phyloP scores from a whole-genome alignment of 768 basidiomycete genomes.

The Lyophyllum semitale region DNA sequence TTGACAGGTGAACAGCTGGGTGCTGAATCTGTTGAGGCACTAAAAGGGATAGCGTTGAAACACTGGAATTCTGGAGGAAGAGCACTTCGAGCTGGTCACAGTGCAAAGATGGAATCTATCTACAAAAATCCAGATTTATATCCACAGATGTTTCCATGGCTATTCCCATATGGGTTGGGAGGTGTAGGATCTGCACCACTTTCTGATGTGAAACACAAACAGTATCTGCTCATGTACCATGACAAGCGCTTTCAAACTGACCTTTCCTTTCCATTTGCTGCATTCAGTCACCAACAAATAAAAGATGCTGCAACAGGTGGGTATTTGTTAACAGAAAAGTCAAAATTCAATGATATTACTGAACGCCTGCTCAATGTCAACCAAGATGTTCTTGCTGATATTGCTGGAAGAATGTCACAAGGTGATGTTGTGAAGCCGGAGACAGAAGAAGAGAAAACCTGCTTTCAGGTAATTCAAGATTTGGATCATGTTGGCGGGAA shows the following conservation, averaged over 20 bases:
- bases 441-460: slow-evolving; percentile 18
- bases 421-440: slow-evolving; percentile 14
- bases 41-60: slow-evolving; percentile 23
- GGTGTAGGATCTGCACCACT: slow-evolving; percentile 29
- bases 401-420: slow-evolving; percentile 6
- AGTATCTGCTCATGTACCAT: slow-evolving; percentile 34
- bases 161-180: slow-evolving; percentile 43
- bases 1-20: slow-evolving; percentile 25
- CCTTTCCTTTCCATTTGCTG: slow-evolving; percentile 34
- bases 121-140: slow-evolving; percentile 35
- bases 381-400: slow-evolving; percentile 9
- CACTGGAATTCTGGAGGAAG: slow-evolving; percentile 14
- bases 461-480: slow-evolving; percentile 21
- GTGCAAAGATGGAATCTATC: slow-evolving; percentile 24
- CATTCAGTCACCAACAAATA: slow-evolving; percentile 41
- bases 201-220: slow-evolving; percentile 25
- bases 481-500: slow-evolving; percentile 18
- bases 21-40: slow-evolving; percentile 12
- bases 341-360: slow-evolving; percentile 17
- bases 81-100: slow-evolving; percentile 30
- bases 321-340: slow-evolving; percentile 16
- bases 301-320: slow-evolving; percentile 18
- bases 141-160: slow-evolving; percentile 28
- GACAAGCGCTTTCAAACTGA: slow-evolving; percentile 43
- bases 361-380: slow-evolving; percentile 10